phyloP scores from a whole-genome alignment of 345 rosid genomes.

The Salix brachista region DNA sequence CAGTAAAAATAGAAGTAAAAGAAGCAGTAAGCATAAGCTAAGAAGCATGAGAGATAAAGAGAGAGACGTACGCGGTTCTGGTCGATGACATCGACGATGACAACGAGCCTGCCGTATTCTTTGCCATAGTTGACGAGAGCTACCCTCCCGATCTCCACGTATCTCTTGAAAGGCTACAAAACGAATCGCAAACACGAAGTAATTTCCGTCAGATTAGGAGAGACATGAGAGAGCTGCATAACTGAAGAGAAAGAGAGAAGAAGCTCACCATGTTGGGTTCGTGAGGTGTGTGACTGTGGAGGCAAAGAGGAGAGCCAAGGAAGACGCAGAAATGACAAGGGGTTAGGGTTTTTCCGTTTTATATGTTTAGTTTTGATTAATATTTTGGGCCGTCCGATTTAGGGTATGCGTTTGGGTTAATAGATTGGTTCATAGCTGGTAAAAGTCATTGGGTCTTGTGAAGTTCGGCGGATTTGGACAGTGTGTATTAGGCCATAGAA shows the following conservation, averaged over 20 bases:
- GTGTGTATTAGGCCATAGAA: not conserved
- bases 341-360: conserved; percentile 18
- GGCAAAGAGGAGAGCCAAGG: not conserved
- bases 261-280: conserved; percentile 32
- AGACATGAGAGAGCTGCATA: not conserved
- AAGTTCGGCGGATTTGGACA: not conserved
- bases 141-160: conserved; percentile 86
- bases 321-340: not conserved
- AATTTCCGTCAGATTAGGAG: not conserved
- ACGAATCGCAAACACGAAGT: not conserved
- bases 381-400: conserved; percentile 26
- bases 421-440: not conserved
- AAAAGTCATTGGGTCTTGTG: not conserved
- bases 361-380: not conserved
- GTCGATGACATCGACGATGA: conserved; percentile 81
- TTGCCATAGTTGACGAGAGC: conserved; percentile 84
- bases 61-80: conserved; percentile 62
- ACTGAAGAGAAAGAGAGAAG: not conserved
- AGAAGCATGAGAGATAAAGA: not conserved
- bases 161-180: conserved; percentile 75
- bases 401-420: not conserved
- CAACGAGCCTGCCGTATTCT: conserved; percentile 81
- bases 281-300: not conserved
- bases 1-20: not conserved
- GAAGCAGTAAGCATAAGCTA: not conserved